A percentile compares a stretch with the other conserved stretches of the same genome.
These are phyloP conservation scores for Clitopilus passeckerianus DNA, from an alignment of 768 basidiomycete species.

Conservation along the genomic window DNA sequence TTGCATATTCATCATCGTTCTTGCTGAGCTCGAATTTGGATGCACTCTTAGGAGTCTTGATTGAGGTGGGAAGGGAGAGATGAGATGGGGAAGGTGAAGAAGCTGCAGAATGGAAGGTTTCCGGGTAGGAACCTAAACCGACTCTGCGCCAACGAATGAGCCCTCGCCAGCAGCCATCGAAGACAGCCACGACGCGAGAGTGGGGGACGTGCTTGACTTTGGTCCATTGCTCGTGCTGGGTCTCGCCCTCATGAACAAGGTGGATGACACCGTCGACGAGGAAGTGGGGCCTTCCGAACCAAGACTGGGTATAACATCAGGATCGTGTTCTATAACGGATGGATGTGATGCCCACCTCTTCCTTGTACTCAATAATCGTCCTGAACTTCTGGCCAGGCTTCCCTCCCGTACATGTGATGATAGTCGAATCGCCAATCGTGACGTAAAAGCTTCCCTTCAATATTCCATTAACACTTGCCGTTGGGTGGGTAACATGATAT, in stretches of 20 bases:
- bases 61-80: conserved; percentile 29
- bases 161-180: conserved; percentile 89
- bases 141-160: conserved; percentile 75
- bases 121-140: conserved; percentile 37
- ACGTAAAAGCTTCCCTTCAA: conserved; percentile 89
- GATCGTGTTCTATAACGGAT: conserved; percentile 3
- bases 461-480: conserved; percentile 88
- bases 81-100: conserved; percentile 48
- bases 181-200: conserved; percentile 67
- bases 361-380: conserved; percentile 90
- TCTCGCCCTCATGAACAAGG: conserved; percentile 62
- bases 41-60: conserved; percentile 28
- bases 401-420: conserved; percentile 77
- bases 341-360: conserved; percentile 60
- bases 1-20: conserved; percentile 49
- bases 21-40: conserved; percentile 41
- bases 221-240: conserved; percentile 67
- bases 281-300: conserved; percentile 87
- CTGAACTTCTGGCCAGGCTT: conserved; percentile 60
- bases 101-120: conserved; percentile 32
- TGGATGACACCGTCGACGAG: conserved; percentile 87
- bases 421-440: conserved; percentile 74
- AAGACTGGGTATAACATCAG: conserved; percentile 46
- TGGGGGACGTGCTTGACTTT: conserved; percentile 88
- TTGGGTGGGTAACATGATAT: conserved; percentile 88